Evolutionary conservation across 495 filamentous ascomycete genomes (phyloP).

Genomic region (Annulohypoxylon nitens): DNA sequence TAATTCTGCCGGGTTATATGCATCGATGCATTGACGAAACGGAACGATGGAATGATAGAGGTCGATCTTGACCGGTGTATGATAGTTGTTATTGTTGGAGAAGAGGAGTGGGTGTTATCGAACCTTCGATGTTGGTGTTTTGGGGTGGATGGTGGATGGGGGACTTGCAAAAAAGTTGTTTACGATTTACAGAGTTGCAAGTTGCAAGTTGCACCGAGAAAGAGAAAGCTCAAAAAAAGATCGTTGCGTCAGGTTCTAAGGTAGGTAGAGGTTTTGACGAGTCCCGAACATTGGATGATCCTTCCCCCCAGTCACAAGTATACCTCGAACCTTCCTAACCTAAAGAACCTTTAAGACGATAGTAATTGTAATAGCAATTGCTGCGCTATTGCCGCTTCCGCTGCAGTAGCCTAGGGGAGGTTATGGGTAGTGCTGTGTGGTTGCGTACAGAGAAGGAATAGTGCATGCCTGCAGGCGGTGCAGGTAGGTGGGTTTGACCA

Average conservation of each 20-base stretch:
- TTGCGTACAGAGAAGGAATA: slow-evolving; percentile 40
- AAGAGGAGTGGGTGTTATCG: slow-evolving; percentile 28
- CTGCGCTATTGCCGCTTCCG: slow-evolving; percentile 46
- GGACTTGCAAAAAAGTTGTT: slow-evolving; percentile 25
- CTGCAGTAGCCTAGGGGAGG: slow-evolving; percentile 21
- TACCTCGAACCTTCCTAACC: slow-evolving; percentile 23
- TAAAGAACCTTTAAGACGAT: slow-evolving; percentile 20
- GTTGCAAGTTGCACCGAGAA: slow-evolving; percentile 32
- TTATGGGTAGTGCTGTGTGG: slow-evolving; percentile 24
- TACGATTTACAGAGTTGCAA: slow-evolving; percentile 19
- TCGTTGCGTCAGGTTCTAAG: slow-evolving; percentile 8
- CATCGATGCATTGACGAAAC: slow-evolving; percentile 32
- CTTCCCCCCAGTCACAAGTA: slow-evolving; percentile 30
- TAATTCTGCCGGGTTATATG: slow-evolving; percentile 31
- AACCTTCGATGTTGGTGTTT: slow-evolving; percentile 20
- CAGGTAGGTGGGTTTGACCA: slow-evolving; percentile 28
- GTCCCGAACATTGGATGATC: slow-evolving; percentile 37
- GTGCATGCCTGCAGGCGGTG: slow-evolving; percentile 24
- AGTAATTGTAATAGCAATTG: slow-evolving; percentile 28
- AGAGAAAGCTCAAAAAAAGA: slow-evolving; percentile 34
- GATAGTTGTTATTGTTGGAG: slow-evolving; percentile 16
- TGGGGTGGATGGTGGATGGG: neutral
- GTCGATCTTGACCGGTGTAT: slow-evolving; percentile 18
- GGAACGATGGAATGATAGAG: slow-evolving; percentile 29
- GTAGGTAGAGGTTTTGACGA: slow-evolving; percentile 36